Evolutionary conservation across 768 basidiomycete species (phyloP).

Genomic region (Neoboletus magnificus): DNA sequence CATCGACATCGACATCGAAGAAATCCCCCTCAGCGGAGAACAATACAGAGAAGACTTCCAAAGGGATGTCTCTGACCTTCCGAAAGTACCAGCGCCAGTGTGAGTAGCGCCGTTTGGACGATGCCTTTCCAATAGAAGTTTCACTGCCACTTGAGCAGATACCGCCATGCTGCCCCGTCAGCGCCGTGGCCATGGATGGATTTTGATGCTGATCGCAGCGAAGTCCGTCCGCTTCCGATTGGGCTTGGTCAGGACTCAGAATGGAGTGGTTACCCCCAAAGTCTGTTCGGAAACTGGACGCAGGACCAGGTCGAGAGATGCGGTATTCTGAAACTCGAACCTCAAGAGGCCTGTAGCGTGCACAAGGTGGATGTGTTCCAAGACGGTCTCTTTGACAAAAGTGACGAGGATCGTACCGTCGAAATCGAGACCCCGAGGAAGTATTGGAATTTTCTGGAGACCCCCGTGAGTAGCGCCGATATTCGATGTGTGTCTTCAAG

Average conservation of each 20-base stretch:
- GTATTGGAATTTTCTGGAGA: conserved; percentile 32
- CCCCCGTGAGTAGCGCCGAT: conserved; percentile 31
- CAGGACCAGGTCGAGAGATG: conserved; percentile 31
- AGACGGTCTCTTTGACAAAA: conserved; percentile 16
- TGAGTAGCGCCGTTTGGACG: conserved; percentile 6
- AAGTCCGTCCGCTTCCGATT: conserved; percentile 15
- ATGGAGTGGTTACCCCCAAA: conserved; percentile 32
- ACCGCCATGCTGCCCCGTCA: conserved; percentile 40
- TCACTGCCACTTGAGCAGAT: conserved; percentile 14
- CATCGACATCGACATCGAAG: conserved; percentile 9
- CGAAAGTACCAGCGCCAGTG: conserved; percentile 27
- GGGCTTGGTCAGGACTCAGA: conserved; percentile 1
- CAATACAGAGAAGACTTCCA: conserved; percentile 7
- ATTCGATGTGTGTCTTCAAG: not conserved
- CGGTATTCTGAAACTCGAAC: conserved; percentile 18
- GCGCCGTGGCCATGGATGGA: conserved; percentile 45
- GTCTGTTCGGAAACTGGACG: conserved; percentile 36
- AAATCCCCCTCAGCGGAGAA: not conserved
- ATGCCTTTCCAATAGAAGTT: not conserved
- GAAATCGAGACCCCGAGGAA: conserved; percentile 14
- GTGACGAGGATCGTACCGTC: not conserved
- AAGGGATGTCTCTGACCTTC: conserved; percentile 11
- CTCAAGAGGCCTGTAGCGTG: conserved; percentile 13
- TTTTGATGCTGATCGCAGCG: conserved; percentile 27
- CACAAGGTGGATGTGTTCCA: conserved; percentile 24